Evolutionary conservation across 225 moss, liverwort and hornwort genomes (phyloP).

Genomic region (Takakia lepidozioides): DNA sequence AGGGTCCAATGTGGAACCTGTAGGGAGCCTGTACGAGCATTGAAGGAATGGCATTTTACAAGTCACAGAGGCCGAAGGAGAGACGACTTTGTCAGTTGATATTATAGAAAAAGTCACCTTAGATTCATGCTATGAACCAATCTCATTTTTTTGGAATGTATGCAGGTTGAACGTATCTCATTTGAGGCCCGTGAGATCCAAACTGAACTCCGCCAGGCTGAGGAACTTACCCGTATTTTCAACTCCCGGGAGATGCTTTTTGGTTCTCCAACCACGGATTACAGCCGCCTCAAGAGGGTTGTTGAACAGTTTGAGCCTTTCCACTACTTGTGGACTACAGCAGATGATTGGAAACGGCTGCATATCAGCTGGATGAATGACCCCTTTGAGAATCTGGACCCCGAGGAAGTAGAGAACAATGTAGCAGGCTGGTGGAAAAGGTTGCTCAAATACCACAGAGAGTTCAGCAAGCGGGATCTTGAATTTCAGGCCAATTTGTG

Average conservation of each 20-base stretch:
- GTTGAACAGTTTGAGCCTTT: conserved; percentile 66
- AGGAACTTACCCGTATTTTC: conserved; percentile 47
- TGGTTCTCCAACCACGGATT: conserved; percentile 39
- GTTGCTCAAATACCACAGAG: conserved; percentile 40
- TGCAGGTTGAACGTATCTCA: conserved; percentile 50
- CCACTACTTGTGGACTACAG: conserved; percentile 52
- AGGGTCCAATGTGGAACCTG: too few species aligned
- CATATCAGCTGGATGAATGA: conserved; percentile 66
- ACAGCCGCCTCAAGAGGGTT: conserved; percentile 34
- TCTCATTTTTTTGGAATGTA: too few species aligned
- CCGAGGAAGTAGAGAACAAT: conserved; percentile 41
- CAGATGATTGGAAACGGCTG: conserved; percentile 50
- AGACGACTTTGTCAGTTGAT: too few species aligned
- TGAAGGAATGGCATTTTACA: too few species aligned
- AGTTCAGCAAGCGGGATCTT: conserved; percentile 44
- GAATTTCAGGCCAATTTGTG: conserved; percentile 43
- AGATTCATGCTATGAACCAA: too few species aligned
- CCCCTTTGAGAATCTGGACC: conserved; percentile 48
- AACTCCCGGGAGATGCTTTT: conserved; percentile 73
- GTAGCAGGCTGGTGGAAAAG: conserved; percentile 73
- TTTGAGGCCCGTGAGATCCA: conserved; percentile 49
- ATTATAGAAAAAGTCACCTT: too few species aligned
- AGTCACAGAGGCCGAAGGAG: too few species aligned
- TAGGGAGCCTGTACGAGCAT: too few species aligned
- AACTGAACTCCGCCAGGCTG: conserved; percentile 35